phyloP scores from a whole-genome alignment of 441 rosid species.

The Jatropha podagrica region DNA sequence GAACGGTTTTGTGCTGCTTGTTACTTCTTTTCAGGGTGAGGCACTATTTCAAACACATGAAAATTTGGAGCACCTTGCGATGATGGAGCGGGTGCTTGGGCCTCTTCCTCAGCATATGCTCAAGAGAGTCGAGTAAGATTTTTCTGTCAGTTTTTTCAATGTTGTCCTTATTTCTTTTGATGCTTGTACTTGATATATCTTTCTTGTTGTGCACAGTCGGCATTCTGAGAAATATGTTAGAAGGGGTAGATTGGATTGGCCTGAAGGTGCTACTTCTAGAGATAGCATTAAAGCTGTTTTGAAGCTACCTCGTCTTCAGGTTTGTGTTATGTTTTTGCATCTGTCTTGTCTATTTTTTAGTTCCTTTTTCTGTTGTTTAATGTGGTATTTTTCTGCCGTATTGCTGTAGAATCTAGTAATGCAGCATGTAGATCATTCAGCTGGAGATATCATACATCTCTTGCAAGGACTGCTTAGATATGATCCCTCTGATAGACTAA shows the following conservation, averaged over 20 bases:
- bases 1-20: neutral
- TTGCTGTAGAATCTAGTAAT: slow-evolving; percentile 59
- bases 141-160: neutral
- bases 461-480: slow-evolving; percentile 69
- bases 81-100: slow-evolving; percentile 92
- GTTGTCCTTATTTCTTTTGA: too few species aligned
- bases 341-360: too few species aligned
- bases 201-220: slow-evolving; percentile 41
- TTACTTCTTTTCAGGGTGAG: slow-evolving; percentile 56
- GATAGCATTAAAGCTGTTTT: slow-evolving; percentile 71
- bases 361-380: neutral
- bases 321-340: slow-evolving; percentile 12
- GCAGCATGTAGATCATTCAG: slow-evolving; percentile 88
- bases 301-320: slow-evolving; percentile 84
- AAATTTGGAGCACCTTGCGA: slow-evolving; percentile 86
- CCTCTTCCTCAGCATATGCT: slow-evolving; percentile 68
- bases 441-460: slow-evolving; percentile 71
- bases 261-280: slow-evolving; percentile 76
- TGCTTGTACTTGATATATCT: neutral
- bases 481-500: slow-evolving; percentile 62
- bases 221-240: slow-evolving; percentile 74
- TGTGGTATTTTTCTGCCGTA: neutral
- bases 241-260: slow-evolving; percentile 85
- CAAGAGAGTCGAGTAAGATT: slow-evolving; percentile 64
- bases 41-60: slow-evolving; percentile 93